Base-by-base conservation (phyloP, 495 filamentous ascomycete species). In the Tuber aestivum region DNA sequence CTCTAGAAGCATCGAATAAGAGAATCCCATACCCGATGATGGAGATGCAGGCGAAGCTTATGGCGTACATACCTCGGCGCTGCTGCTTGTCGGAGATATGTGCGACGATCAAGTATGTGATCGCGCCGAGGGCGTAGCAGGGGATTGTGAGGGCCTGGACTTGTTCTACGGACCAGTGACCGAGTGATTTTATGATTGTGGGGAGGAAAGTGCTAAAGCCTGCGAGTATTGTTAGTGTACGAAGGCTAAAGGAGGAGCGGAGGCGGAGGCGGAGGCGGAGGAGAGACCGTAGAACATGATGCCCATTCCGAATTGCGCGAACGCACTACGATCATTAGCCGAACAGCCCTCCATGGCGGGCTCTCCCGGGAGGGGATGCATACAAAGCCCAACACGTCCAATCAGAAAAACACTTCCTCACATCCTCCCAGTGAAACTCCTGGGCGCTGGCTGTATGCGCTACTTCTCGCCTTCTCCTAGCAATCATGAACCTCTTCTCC, bases 91-190 rank as follows among this genome's bases (percentile, higher is more conserved):
- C 92, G 35, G 88, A 90, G 35, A 91, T 75, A 72, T 85, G 86
- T 1, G 92, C 91, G 3, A 89, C 83, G 14, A 85, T 76, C 80
- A 94, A 86, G 76, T 92, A 94, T 0, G 86, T 87, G 42, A 90
- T 85, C 0, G 90, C 91, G 0, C 91, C 92, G 16, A 93, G 82
- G 61, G 87, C 87, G 79, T 93, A 94, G 82, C 90, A 92, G 6
- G 92, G 92, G 65, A 94, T 91, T 0, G 91, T 94, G n/a, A 93
- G 87, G 38, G 91, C 87, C 83, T 94, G 92, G 27, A 91, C 86
- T 74, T 92, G 83, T 0, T 91, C 87, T 0, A 85, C 84, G 0
- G 87, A 85, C 87, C 90, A 93, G 23, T 85, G 80, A 2, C 90
- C 90, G 73, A 93, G 87, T 18, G 87, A 89, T 41, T 88, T 84